These are phyloP conservation scores for Debaryomycetaceae sp. DNA, from an alignment of 1,139 yeast species.

Conservation along the genomic window DNA sequence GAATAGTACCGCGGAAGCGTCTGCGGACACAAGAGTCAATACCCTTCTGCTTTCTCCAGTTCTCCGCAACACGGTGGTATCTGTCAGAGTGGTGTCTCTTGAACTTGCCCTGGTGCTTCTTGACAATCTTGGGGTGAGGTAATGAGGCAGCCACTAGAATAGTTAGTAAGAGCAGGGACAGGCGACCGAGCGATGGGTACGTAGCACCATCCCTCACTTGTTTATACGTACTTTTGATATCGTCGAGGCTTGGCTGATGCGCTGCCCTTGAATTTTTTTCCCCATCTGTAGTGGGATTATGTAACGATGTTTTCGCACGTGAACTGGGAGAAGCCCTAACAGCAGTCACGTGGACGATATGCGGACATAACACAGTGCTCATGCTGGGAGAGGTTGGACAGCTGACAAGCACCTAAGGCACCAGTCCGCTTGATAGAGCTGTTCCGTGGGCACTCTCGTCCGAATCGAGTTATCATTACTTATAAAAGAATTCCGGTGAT, in stretches of 20 bases:
- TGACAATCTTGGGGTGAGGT: constrained; percentile 99
- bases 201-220: not conserved
- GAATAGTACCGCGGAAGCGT: constrained; percentile 99
- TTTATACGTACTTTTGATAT: constrained; percentile 9
- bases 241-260: not conserved
- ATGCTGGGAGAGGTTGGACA: too few species aligned
- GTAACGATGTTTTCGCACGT: not conserved
- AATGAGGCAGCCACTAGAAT: constrained; percentile 80
- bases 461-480: too few species aligned
- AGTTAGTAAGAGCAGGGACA: constrained; percentile 6
- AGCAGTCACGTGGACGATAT: too few species aligned
- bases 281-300: not conserved
- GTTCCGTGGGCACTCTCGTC: too few species aligned
- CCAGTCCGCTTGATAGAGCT: too few species aligned
- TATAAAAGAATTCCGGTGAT: too few species aligned
- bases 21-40: constrained; percentile 99
- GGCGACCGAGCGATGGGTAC: not conserved
- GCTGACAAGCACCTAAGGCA: too few species aligned
- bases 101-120: constrained; percentile 98
- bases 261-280: constrained; percentile 1
- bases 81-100: constrained; percentile 99
- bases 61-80: constrained; percentile 94
- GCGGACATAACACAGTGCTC: too few species aligned
- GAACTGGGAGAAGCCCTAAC: too few species aligned
- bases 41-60: constrained; percentile 99